Conservation (phyloP, 2,329 filamentous ascomycete genomes). For the Gliomastix tumulicola region DNA sequence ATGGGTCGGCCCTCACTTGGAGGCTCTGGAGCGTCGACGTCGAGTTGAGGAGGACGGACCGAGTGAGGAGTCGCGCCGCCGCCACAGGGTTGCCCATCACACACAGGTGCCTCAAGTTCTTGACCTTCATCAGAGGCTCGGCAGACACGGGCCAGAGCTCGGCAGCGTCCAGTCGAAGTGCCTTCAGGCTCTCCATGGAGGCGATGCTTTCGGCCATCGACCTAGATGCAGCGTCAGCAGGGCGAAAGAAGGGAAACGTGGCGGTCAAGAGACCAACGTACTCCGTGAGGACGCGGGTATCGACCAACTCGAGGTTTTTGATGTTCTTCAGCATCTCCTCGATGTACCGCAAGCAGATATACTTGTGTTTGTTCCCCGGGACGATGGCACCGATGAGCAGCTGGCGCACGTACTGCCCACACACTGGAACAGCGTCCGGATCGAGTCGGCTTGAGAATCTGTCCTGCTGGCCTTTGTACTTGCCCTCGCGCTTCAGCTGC, state of each 20-base stretch:
- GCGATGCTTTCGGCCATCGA: conserved; percentile 7
- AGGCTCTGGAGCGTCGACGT: conserved; percentile 8
- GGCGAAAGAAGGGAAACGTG: background rate
- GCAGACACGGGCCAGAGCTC: background rate
- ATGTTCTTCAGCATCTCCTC: conserved; percentile 10
- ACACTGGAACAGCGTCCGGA: conserved; percentile 2
- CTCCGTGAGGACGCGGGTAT: conserved; percentile 6
- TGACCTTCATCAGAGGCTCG: conserved; percentile 2
- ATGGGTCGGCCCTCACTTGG: background rate
- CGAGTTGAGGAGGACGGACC: conserved; percentile 6
- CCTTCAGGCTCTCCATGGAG: conserved; percentile 6
- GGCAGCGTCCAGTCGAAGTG: conserved; percentile 2
- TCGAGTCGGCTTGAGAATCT: conserved; percentile 4
- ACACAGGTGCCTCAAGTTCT: conserved; percentile 9
- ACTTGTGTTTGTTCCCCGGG: conserved; percentile 6
- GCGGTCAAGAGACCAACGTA: conserved; percentile 1
- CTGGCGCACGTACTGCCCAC: conserved; percentile 6
- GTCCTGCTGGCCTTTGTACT: conserved; percentile 10
- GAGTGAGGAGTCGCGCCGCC: background rate
- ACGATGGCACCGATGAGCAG: conserved; percentile 3
- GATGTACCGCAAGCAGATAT: conserved; percentile 8
- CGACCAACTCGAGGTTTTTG: conserved; percentile 9
- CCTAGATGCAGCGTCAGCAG: background rate
- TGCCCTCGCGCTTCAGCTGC: conserved; percentile 8
- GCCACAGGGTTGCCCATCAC: background rate